A percentile compares a stretch with the other conserved stretches of the same genome.
Conservation (phyloP, 306 rosid species). For the Gynostemma pentaphyllum region DNA sequence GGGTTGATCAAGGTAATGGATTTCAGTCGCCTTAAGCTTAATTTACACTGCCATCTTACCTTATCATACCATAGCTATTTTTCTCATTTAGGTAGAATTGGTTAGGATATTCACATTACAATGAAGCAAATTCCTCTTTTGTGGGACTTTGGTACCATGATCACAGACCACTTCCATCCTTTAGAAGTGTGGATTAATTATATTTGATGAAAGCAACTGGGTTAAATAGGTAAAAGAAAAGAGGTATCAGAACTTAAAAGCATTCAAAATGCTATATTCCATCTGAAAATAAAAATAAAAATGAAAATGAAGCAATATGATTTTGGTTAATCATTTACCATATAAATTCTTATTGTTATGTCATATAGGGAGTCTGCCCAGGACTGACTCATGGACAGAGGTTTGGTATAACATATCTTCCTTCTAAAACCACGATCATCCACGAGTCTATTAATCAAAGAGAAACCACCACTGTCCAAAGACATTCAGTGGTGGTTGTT, state of each 20-base stretch:
- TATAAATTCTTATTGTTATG: not conserved
- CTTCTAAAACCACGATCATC: conserved; percentile 21
- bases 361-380: conserved; percentile 76
- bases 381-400: conserved; percentile 71
- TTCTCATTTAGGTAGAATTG: not conserved
- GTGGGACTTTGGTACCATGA: not conserved
- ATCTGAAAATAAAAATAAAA: not conserved
- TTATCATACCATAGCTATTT: not conserved
- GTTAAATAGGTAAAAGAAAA: not conserved
- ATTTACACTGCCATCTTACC: conserved; percentile 4
- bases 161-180: not conserved
- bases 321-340: not conserved
- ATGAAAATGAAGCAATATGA: too few species aligned
- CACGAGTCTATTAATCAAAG: conserved; percentile 23
- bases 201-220: not conserved
- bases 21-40: not conserved
- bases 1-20: conserved; percentile 65
- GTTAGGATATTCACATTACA: not conserved
- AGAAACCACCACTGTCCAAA: conserved; percentile 32
- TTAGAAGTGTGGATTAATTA: not conserved
- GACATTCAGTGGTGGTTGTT: conserved; percentile 28
- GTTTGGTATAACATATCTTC: conserved; percentile 42
- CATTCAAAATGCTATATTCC: not conserved
- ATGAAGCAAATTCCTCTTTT: not conserved
- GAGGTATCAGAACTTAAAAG: not conserved